Evolutionary conservation across 2,329 filamentous ascomycete species (phyloP), one percentile per base, ranked within the genome.

Genomic region (Pseudogymnoascus sp.): DNA sequence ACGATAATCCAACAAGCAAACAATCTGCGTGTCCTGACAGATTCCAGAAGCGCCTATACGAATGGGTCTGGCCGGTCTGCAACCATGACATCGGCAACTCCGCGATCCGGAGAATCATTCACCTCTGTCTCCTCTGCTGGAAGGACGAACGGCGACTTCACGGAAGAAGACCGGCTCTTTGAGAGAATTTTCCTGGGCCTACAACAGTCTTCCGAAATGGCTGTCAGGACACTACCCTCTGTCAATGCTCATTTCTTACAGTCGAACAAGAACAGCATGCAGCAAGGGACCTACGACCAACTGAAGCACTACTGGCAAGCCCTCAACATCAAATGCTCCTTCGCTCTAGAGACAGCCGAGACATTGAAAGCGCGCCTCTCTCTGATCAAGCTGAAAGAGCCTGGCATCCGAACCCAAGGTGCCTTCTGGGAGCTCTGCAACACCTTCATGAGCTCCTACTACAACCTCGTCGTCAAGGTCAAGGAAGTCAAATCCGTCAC

Each of bases 61-160:
- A 81, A 81, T 61, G 77, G 78, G 30, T 71, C 69, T 9, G 72
- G 75, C 12, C 77, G 82, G 19, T 79, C 79, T 26, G 78, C 79
- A 2, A 79, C 77, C 2, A 74, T 78, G 64, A 67, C 65, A 10
- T 70, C 66, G 60, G 80, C 79, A n/a, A 95, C 90, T 0, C 90
- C 90, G 48, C 84, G 89, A 21, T 95, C 90, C 6, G 88, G 86
- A 41, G 90, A 95, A 67, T 90, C 89, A 0, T 95, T 94, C 70
- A 79, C 77, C 1, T 65, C 64, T 13, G 67, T 57, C 34, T 62
- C 61, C 26, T 64, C 64, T n/a, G 62, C 63, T 57, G 67, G 68
- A 19, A 66, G 65, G 55, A 71, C 64, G 72, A 76, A 72, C 21
- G 79, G 76, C 8, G 88, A 90, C 57, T 82, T 85, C 57, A 81